Conservation (phyloP, 2,329 filamentous ascomycete genomes). For the Alternaria gansuensis region DNA sequence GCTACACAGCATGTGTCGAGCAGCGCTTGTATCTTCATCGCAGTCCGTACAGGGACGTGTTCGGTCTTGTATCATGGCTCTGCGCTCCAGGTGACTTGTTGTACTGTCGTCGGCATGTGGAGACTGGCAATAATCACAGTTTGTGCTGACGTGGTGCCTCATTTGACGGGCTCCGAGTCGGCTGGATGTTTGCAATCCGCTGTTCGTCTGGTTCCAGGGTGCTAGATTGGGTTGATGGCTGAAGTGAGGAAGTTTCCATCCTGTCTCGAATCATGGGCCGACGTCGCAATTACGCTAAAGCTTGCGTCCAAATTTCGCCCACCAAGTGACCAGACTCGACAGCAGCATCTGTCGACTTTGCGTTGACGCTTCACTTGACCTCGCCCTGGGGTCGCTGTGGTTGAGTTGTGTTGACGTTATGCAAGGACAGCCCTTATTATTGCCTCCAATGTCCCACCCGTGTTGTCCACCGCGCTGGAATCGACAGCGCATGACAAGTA, state of each 20-base stretch:
- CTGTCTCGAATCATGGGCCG: slow-evolving; percentile 20
- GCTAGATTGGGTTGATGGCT: slow-evolving; percentile 7
- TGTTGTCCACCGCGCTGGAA: slow-evolving; percentile 31
- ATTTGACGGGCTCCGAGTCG: slow-evolving; percentile 9
- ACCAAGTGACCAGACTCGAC: slow-evolving; percentile 8
- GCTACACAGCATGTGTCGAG: slow-evolving; percentile 38
- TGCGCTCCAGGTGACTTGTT: slow-evolving; percentile 20
- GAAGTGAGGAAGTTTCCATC: slow-evolving; percentile 14
- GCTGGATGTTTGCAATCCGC: slow-evolving; percentile 12
- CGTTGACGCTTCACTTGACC: slow-evolving; percentile 32
- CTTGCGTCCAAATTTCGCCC: slow-evolving; percentile 19
- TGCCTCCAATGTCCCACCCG: slow-evolving; percentile 44
- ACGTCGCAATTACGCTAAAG: slow-evolving; percentile 18
- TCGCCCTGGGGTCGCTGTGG: slow-evolving; percentile 20
- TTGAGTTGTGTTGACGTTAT: slow-evolving; percentile 27
- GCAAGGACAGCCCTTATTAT: slow-evolving; percentile 38
- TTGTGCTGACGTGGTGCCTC: slow-evolving; percentile 15
- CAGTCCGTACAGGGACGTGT: slow-evolving; percentile 21
- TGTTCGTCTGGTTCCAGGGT: slow-evolving; percentile 12
- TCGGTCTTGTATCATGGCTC: slow-evolving; percentile 30
- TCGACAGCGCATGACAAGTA: slow-evolving; percentile 26
- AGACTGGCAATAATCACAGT: slow-evolving; percentile 20
- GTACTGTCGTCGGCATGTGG: slow-evolving; percentile 21
- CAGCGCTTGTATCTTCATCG: slow-evolving; percentile 33
- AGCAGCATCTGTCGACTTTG: slow-evolving; percentile 13